These are phyloP conservation scores for Tolypocladium capitatum DNA, from an alignment of 2,329 filamentous ascomycete species.

Conservation along the genomic window DNA sequence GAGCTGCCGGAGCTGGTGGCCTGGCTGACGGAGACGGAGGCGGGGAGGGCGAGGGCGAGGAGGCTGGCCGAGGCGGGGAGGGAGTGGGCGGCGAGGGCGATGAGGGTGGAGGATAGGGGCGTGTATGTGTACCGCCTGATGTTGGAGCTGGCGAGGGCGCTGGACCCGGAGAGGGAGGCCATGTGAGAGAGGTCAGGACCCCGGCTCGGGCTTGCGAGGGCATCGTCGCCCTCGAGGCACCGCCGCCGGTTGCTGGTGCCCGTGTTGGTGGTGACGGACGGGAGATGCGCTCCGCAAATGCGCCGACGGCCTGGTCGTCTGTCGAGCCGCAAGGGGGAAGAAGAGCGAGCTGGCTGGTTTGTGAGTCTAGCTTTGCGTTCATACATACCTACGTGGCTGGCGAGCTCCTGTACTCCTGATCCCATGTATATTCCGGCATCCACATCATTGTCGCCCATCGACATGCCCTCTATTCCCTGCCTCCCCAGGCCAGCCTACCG, in stretches of 20 bases:
- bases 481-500: not conserved
- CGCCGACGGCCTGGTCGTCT: not conserved
- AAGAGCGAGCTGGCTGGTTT: too few species aligned
- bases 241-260: too few species aligned
- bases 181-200: too few species aligned
- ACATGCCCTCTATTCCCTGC: not conserved
- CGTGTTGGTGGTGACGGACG: not conserved
- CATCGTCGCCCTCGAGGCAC: too few species aligned
- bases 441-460: not conserved
- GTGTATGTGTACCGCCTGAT: constrained; percentile 48
- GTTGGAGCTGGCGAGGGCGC: constrained; percentile 37
- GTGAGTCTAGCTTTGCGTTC: not conserved
- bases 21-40: constrained; percentile 28
- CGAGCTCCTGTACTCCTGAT: not conserved
- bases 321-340: not conserved
- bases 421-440: not conserved
- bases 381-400: not conserved
- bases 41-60: constrained; percentile 33
- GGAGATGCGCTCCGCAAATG: not conserved
- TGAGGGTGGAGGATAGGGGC: constrained; percentile 45
- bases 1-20: constrained; percentile 38
- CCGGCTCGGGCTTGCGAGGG: too few species aligned
- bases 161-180: constrained; percentile 19
- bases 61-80: constrained; percentile 39
- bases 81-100: constrained; percentile 38